Evolutionary conservation across 2,329 filamentous ascomycete species (phyloP).

Genomic region (Neodidymelliopsis sp.): DNA sequence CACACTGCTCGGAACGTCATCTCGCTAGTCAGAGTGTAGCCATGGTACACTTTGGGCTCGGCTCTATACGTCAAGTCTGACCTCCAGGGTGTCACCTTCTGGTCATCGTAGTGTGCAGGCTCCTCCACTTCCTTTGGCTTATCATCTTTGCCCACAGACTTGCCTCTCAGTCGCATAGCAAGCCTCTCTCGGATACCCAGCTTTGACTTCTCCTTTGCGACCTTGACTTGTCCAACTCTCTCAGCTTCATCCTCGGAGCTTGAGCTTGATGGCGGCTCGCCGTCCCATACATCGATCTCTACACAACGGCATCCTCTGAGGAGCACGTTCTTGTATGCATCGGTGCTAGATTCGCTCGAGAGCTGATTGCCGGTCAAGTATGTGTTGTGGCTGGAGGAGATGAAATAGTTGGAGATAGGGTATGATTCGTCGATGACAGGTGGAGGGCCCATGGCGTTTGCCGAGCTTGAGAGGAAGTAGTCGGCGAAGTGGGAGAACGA

Average conservation of each 20-base stretch:
- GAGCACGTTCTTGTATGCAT: constrained; percentile 80
- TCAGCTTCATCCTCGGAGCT: constrained; percentile 46
- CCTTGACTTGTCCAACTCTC: constrained; percentile 26
- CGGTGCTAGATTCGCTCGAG: constrained; percentile 76
- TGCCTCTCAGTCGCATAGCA: constrained; percentile 41
- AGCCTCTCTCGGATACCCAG: constrained; percentile 46
- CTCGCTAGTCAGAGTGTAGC: constrained; percentile 82
- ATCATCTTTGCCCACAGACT: constrained; percentile 31
- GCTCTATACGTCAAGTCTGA: constrained; percentile 43
- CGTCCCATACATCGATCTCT: constrained; percentile 95
- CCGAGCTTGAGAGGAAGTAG: constrained; percentile 57
- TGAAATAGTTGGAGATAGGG: constrained; percentile 88
- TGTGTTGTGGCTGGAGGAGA: constrained; percentile 94
- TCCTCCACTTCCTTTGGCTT: constrained; percentile 22
- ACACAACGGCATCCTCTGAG: constrained; percentile 84
- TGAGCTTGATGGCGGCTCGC: constrained; percentile 57
- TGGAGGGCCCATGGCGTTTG: constrained; percentile 55
- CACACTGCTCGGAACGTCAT: constrained; percentile 89
- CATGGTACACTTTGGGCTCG: constrained; percentile 85
- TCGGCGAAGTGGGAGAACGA: constrained; percentile 45
- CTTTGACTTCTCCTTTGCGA: constrained; percentile 38
- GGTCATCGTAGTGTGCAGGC: constrained; percentile 18
- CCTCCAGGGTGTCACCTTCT: constrained; percentile 39
- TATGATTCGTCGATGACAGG: constrained; percentile 64
- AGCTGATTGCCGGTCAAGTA: constrained; percentile 89